Base-by-base conservation (phyloP, 2,329 filamentous ascomycete genomes). In the Beauveria asiatica region DNA sequence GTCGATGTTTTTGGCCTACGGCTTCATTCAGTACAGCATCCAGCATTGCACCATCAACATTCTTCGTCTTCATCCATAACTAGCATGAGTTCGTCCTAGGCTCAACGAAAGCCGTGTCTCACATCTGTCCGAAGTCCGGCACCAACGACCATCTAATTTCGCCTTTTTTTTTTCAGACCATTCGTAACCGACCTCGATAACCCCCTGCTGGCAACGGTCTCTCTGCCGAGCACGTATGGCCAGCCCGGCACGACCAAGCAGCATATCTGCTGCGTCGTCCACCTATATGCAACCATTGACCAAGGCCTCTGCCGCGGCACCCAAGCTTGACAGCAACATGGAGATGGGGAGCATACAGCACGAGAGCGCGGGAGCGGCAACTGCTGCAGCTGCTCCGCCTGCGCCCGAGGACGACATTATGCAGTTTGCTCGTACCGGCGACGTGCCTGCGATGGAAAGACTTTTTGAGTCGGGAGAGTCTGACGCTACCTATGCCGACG, bases 351-450 rank as follows among this genome's bases (percentile, higher is more conserved):
- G 71, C 65, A 69, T 84, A 33, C 72, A 77, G 0, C 72, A 73
- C 63, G 74, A 75, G 57, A 70, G 71, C 64, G 65, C 71, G 61
- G 53, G 69, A 37, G 64, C 65, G 50, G 66, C 70, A 62, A 51
- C 69, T 39, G 64, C 65, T 50, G 64, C 45, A 3, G 41, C 63
- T 19, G 62, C 52, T 5, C 54, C 59, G 25, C 60, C 58, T 3
- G 46, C 60, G 30, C 62, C 71, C 3, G 85, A 90, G 69, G 83
- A 90, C 66, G 93, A 99, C 76, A 87, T 99, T 66, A 97, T 99
- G 93, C 93, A 97, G 77, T 78, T 97, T 71, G 92, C 94, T 45
- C 83, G 94, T 62, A 75, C 96, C 66, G 94, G 95, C 61, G 92
- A 99, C 70, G 84, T 97, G 62, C 79, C 81, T 8, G 88, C 84